Evolutionary conservation across 345 rosid species (phyloP).

Genomic region (Rhizophora mangle): DNA sequence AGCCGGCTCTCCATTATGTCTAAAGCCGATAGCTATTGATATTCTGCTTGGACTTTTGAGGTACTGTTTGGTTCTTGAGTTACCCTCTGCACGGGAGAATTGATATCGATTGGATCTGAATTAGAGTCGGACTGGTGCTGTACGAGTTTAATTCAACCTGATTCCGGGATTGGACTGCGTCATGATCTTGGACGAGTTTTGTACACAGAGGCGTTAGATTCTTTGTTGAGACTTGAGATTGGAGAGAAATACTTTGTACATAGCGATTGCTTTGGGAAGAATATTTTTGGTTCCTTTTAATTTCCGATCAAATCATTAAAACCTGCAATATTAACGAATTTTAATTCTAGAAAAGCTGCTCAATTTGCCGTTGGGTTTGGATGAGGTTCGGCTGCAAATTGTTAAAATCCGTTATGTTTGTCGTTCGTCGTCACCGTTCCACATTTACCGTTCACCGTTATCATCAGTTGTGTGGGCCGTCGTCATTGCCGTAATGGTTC

Average conservation of each 20-base stretch:
- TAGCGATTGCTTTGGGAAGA: conserved; percentile 43
- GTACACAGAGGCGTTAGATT: conserved; percentile 9
- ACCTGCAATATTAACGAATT: not conserved
- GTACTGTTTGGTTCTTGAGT: conserved; percentile 11
- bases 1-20: conserved; percentile 79
- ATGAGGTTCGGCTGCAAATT: not conserved
- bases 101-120: not conserved
- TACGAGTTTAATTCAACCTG: not conserved
- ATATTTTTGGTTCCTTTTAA: conserved; percentile 26
- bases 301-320: not conserved
- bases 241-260: conserved; percentile 44
- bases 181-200: conserved; percentile 19
- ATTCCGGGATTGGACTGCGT: conserved; percentile 15
- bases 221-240: conserved; percentile 31
- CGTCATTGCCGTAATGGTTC: conserved; percentile 6
- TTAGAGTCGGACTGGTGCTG: not conserved
- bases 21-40: conserved; percentile 39
- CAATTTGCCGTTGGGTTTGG: not conserved
- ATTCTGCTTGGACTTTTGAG: not conserved
- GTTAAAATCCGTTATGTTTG: conserved; percentile 9
- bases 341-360: not conserved
- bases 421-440: conserved; percentile 15
- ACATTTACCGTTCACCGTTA: conserved; percentile 11
- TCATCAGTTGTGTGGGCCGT: conserved; percentile 25
- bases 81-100: not conserved